Conservation (phyloP, 1,284 basidiomycete species). For the Sanghuangporus weigelae region DNA sequence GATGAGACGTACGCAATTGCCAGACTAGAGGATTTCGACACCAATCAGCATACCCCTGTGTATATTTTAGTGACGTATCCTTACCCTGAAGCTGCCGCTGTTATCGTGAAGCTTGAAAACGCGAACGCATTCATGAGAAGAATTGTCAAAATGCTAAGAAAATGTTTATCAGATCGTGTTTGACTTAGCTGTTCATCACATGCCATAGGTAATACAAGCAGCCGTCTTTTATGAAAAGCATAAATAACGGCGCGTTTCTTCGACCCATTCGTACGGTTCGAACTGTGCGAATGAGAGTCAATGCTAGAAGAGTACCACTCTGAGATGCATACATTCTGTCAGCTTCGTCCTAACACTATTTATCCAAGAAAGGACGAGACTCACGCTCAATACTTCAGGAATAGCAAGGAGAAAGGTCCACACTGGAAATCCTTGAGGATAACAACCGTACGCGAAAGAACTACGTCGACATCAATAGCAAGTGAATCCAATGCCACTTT, state of each 20-base stretch:
- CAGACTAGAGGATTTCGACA: background rate
- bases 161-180: background rate
- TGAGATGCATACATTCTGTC: background rate
- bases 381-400: slow-evolving; percentile 1
- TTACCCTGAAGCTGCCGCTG: slow-evolving; percentile 6
- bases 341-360: background rate
- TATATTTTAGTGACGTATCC: no score
- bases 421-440: background rate
- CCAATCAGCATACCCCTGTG: background rate
- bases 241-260: background rate
- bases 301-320: background rate
- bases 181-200: background rate
- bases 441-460: background rate
- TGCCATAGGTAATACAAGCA: background rate
- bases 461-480: background rate
- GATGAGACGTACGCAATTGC: background rate
- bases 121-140: slow-evolving; percentile 2
- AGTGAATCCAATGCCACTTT: background rate
- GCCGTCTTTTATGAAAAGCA: slow-evolving; percentile 4
- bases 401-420: slow-evolving; percentile 1
- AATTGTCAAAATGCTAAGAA: background rate
- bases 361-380: background rate
- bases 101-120: slow-evolving; percentile 2
- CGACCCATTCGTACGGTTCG: background rate
- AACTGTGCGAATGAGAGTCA: slow-evolving; percentile 1